Evolutionary conservation across 148 eudicot genomes (phyloP).

Genomic region (Beta vulgaris): DNA sequence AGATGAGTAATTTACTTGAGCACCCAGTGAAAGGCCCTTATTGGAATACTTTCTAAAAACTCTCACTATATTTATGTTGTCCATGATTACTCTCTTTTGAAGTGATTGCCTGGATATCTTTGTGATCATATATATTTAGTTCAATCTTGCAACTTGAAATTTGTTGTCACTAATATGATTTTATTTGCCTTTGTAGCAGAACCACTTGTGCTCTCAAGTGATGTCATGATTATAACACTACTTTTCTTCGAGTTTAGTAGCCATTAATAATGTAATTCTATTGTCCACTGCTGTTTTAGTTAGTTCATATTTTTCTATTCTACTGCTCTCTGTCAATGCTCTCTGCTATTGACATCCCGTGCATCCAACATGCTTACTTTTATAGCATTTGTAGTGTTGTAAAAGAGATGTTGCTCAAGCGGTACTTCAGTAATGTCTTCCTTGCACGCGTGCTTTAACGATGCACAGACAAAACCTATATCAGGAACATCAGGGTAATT

Average conservation of each 20-base stretch:
- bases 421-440: slow-evolving; percentile 60
- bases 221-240: slow-evolving; percentile 15
- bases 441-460: too few species aligned
- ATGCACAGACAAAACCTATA: too few species aligned
- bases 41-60: slow-evolving; percentile 31
- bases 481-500: too few species aligned
- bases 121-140: slow-evolving; percentile 29
- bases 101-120: slow-evolving; percentile 28
- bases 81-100: slow-evolving; percentile 19
- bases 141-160: slow-evolving; percentile 16
- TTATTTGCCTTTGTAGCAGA: slow-evolving; percentile 38
- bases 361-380: too few species aligned
- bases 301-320: background rate
- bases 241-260: slow-evolving; percentile 21
- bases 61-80: slow-evolving; percentile 22
- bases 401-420: slow-evolving; percentile 81
- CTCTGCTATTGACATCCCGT: too few species aligned
- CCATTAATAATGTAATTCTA: background rate
- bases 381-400: slow-evolving; percentile 86
- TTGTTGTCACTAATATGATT: slow-evolving; percentile 30
- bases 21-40: slow-evolving; percentile 34
- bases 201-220: slow-evolving; percentile 30
- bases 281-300: slow-evolving; percentile 5
- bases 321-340: too few species aligned
- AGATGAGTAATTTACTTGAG: slow-evolving; percentile 36